phyloP scores from a whole-genome alignment of 192 early-diverging fungal genomes.

The Oehlia diaphana region DNA sequence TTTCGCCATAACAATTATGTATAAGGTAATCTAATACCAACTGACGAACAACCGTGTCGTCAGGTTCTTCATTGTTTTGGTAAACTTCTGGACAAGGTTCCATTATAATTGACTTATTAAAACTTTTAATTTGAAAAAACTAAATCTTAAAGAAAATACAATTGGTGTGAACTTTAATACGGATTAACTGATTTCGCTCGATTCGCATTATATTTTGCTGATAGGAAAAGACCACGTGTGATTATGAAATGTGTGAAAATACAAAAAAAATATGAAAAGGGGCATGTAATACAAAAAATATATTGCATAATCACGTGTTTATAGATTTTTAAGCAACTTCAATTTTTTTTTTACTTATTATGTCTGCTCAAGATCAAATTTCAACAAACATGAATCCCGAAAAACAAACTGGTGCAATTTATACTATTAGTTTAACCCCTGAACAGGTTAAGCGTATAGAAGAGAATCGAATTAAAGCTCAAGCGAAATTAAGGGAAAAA shows the following conservation, averaged over 20 bases:
- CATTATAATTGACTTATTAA: conserved; percentile 1
- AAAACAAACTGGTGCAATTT: not conserved
- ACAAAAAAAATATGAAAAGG: no score
- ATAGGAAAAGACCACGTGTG: no score
- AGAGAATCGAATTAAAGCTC: conserved; percentile 20
- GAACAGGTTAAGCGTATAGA: conserved; percentile 21
- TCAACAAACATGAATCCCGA: not conserved
- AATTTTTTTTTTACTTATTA: not conserved
- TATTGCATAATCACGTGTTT: not conserved
- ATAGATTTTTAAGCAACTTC: not conserved
- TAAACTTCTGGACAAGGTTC: conserved; percentile 14
- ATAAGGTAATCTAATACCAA: conserved; percentile 67
- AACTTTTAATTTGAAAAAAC: not conserved
- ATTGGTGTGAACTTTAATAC: no score
- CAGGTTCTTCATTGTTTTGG: conserved; percentile 13
- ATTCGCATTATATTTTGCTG: no score
- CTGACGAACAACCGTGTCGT: conserved; percentile 43
- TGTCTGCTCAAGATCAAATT: not conserved
- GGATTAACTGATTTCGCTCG: no score
- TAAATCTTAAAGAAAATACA: not conserved
- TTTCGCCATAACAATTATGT: conserved; percentile 68
- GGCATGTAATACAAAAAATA: no score
- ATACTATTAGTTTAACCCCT: not conserved
- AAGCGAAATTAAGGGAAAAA: not conserved
- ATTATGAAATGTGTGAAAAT: no score